phyloP scores from a whole-genome alignment of 495 filamentous ascomycete genomes.

The Neurospora pannonica region DNA sequence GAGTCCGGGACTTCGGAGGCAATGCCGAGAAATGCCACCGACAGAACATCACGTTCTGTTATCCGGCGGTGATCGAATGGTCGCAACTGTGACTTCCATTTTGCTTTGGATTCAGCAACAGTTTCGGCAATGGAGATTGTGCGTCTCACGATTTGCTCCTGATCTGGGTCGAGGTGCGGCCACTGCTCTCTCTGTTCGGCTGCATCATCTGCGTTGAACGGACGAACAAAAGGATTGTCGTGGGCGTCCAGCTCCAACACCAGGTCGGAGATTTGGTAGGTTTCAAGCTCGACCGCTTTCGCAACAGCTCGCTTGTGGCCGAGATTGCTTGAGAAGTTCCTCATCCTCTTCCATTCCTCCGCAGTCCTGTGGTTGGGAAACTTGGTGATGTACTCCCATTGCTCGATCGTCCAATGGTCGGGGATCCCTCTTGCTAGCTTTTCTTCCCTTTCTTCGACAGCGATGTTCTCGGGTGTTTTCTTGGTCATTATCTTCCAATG shows the following conservation, averaged over 20 bases:
- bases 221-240: slow-evolving; percentile 12
- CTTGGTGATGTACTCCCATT: background rate
- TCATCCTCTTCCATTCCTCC: background rate
- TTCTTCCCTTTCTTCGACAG: background rate
- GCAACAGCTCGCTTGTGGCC: background rate
- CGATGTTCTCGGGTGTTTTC: background rate
- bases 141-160: background rate
- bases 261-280: slow-evolving; percentile 9
- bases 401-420: background rate
- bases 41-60: slow-evolving; percentile 21
- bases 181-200: background rate
- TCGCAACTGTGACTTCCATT: background rate
- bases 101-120: background rate
- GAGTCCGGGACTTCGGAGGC: background rate
- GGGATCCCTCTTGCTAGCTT: background rate
- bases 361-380: background rate
- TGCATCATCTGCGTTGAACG: slow-evolving; percentile 6
- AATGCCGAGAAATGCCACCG: slow-evolving; percentile 9
- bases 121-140: background rate
- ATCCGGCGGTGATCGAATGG: slow-evolving; percentile 8
- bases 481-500: background rate
- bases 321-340: background rate
- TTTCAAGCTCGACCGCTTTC: background rate
- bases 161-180: background rate
- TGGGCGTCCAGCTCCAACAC: slow-evolving; percentile 23